phyloP scores from a whole-genome alignment of 129 eudicot species.

The Lactuca sativa region DNA sequence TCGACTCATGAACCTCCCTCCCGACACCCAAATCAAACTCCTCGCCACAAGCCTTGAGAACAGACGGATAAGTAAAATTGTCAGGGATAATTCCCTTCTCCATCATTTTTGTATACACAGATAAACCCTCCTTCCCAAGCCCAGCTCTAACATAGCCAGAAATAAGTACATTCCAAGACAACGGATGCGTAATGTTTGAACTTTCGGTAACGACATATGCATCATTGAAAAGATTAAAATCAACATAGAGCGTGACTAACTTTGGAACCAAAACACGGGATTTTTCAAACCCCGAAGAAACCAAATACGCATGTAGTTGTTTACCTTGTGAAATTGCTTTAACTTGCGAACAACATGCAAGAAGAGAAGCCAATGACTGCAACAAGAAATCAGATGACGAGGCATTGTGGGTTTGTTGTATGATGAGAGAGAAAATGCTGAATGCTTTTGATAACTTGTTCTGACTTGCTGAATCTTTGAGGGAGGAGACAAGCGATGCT shows the following conservation, averaged over 20 bases:
- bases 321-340: slow-evolving; percentile 47
- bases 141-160: slow-evolving; percentile 55
- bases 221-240: slow-evolving; percentile 35
- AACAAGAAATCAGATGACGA: slow-evolving; percentile 31
- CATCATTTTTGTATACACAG: slow-evolving; percentile 45
- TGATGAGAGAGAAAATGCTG: slow-evolving; percentile 30
- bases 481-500: slow-evolving; percentile 36
- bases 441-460: slow-evolving; percentile 49
- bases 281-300: slow-evolving; percentile 43
- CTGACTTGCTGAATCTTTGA: slow-evolving; percentile 42
- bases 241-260: slow-evolving; percentile 46
- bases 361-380: slow-evolving; percentile 45
- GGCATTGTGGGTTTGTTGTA: slow-evolving; percentile 31
- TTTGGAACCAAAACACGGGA: slow-evolving; percentile 48
- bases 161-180: slow-evolving; percentile 65
- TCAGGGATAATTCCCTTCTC: slow-evolving; percentile 50
- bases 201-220: slow-evolving; percentile 38
- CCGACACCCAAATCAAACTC: slow-evolving; percentile 54
- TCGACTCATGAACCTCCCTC: slow-evolving; percentile 44
- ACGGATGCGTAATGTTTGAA: slow-evolving; percentile 42
- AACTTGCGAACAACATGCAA: slow-evolving; percentile 38
- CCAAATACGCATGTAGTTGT: slow-evolving; percentile 46
- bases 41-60: slow-evolving; percentile 70
- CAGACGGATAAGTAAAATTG: slow-evolving; percentile 61
- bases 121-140: slow-evolving; percentile 41